phyloP scores from a whole-genome alignment of 345 rosid species.

The Aethionema arabicum region DNA sequence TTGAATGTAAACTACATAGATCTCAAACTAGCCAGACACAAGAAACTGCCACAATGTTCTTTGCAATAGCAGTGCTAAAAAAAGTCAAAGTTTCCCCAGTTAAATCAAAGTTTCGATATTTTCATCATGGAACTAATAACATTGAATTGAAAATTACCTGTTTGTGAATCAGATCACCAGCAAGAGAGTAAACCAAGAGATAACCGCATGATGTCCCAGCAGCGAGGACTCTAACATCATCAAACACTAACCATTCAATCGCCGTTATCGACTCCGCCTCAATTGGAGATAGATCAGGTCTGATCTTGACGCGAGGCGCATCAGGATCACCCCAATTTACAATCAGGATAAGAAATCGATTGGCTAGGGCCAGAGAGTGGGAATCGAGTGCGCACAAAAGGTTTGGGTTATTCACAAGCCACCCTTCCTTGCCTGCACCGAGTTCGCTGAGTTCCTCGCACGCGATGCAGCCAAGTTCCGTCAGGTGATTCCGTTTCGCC shows the following conservation, averaged over 20 bases:
- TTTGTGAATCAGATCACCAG: constrained; percentile 71
- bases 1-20: neutral
- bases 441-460: constrained; percentile 71
- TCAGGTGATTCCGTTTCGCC: constrained; percentile 66
- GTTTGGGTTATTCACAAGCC: constrained; percentile 70
- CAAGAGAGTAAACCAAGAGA: constrained; percentile 62
- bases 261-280: constrained; percentile 69
- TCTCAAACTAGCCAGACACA: constrained; percentile 7
- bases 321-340: constrained; percentile 69
- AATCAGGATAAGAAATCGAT: constrained; percentile 51
- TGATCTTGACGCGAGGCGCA: constrained; percentile 70
- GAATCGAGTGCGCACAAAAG: constrained; percentile 70
- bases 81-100: neutral
- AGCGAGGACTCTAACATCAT: constrained; percentile 62
- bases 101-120: neutral
- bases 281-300: constrained; percentile 81
- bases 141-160: constrained; percentile 45
- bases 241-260: constrained; percentile 81
- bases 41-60: constrained; percentile 16
- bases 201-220: constrained; percentile 85
- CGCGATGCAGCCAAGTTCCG: constrained; percentile 87
- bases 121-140: neutral
- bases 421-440: constrained; percentile 93
- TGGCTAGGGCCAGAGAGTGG: constrained; percentile 71
- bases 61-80: neutral